Conservation (phyloP, 2,329 filamentous ascomycete genomes). For the Fusarium citri region DNA sequence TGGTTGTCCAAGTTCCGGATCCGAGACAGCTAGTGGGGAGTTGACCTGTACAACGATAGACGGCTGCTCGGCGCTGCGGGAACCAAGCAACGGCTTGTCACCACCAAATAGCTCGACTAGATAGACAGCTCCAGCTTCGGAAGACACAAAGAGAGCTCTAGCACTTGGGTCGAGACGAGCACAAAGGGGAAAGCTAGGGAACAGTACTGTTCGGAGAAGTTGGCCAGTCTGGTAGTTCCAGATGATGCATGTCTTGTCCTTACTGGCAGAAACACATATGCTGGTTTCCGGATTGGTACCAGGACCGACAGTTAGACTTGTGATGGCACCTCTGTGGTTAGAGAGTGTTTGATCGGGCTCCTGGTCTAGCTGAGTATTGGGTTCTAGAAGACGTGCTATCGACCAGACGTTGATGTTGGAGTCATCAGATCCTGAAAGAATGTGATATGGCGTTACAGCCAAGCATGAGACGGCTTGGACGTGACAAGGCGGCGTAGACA, state of each 20-base stretch:
- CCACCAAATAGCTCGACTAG: conserved; percentile 77
- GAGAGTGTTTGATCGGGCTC: conserved; percentile 83
- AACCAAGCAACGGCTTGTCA: conserved; percentile 66
- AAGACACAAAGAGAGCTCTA: conserved; percentile 82
- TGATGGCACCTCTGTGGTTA: conserved; percentile 80
- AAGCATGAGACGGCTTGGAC: conserved; percentile 84
- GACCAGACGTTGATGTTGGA: conserved; percentile 95
- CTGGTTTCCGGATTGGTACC: conserved; percentile 76
- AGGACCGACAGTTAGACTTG: conserved; percentile 70
- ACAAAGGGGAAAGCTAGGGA: conserved; percentile 78
- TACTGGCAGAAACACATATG: conserved; percentile 84
- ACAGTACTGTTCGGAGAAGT: conserved; percentile 82
- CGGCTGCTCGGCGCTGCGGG: conserved; percentile 62
- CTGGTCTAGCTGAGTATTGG: conserved; percentile 64
- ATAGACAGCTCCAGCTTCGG: conserved; percentile 84
- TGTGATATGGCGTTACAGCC: conserved; percentile 75
- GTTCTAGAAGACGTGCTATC: conserved; percentile 75
- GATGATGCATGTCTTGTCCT: conserved; percentile 88
- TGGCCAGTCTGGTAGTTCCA: conserved; percentile 91
- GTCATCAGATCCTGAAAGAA: conserved; percentile 85
- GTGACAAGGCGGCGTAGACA: conserved; percentile 81
- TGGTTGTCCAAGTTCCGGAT: conserved; percentile 71
- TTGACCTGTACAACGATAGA: conserved; percentile 68
- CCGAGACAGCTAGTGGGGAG: conserved; percentile 66
- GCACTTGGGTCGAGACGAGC: conserved; percentile 84